Evolutionary conservation across 768 basidiomycete species (phyloP), one percentile per base, ranked within the genome.

Genomic region (Collybia nuda): DNA sequence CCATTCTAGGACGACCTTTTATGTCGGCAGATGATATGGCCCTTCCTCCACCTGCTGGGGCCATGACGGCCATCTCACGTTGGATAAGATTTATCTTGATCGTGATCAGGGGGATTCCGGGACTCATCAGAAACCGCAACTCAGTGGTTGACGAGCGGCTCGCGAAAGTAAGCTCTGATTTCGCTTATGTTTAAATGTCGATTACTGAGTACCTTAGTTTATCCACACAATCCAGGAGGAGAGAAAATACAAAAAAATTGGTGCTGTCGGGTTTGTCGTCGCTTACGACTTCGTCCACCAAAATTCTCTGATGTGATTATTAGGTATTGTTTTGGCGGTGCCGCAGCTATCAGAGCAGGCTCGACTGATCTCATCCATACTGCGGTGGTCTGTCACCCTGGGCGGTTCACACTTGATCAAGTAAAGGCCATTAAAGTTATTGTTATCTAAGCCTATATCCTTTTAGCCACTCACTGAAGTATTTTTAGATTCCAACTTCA

Each of bases 271-370:
- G n/a, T n/a, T n/a, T n/a, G n/a, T n/a, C n/a, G n/a, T n/a, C n/a
- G n/a, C n/a, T n/a, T n/a, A n/a, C n/a, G n/a, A n/a, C n/a, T n/a
- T n/a, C n/a, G n/a, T n/a, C n/a, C n/a, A n/a, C n/a, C n/a, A n/a
- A n/a, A n/a, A n/a, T n/a, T n/a, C n/a, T n/a, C n/a, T n/a, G n/a
- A n/a, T n/a, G n/a, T n/a, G n/a, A n/a, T n/a, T n/a, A n/a, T n/a
- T 44, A 75, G 77, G 7, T 78, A 75, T 49, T 77, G 77, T 47
- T 77, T 64, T 42, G 77, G 77, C 1, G 76, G 76, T 19, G 47
- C 69, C 7, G 60, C 65, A 1, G 68, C 65, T 15, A 62, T 76
- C 40, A 66, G 72, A 5, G 51, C 78, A 7, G 76, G 69, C 0
- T 52, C 64, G 5, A 71, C 68, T 2, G 66, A 59, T 32, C 58